phyloP scores from a whole-genome alignment of 2,329 filamentous ascomycete genomes.

The Aspergillus spinulosporus region DNA sequence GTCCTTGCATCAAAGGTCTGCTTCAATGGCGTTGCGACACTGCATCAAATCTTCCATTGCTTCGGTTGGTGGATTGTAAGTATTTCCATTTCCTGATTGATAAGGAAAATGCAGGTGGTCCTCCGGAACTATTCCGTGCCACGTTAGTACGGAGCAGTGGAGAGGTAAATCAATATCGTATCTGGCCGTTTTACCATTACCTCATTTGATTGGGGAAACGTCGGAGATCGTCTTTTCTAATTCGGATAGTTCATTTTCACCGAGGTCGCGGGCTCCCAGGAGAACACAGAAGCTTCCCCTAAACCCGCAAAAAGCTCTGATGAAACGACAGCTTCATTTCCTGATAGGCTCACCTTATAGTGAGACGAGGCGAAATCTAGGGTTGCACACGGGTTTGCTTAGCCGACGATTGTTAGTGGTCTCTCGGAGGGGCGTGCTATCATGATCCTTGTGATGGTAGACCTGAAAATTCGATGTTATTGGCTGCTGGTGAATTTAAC shows the following conservation, averaged over 20 bases:
- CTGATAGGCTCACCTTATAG: slow-evolving; percentile 11
- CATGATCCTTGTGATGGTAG: slow-evolving; percentile 7
- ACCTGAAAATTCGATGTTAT: slow-evolving; percentile 6
- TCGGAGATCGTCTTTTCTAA: neutral
- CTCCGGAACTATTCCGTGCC: slow-evolving; percentile 11
- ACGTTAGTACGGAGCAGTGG: slow-evolving; percentile 9
- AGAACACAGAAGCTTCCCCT: slow-evolving; percentile 7
- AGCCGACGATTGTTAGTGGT: slow-evolving; percentile 10
- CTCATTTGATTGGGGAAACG: neutral
- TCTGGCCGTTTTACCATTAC: slow-evolving; percentile 2
- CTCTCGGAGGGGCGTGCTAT: slow-evolving; percentile 12
- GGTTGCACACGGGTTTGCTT: slow-evolving; percentile 21
- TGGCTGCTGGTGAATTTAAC: slow-evolving; percentile 11
- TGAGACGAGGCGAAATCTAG: slow-evolving; percentile 13
- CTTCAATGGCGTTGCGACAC: neutral
- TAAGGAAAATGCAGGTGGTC: slow-evolving; percentile 18
- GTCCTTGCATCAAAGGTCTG: neutral
- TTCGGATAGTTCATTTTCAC: neutral
- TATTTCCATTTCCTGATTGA: slow-evolving; percentile 17
- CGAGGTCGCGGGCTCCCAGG: neutral
- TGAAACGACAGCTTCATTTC: neutral
- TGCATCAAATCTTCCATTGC: slow-evolving; percentile 5
- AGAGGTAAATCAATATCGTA: slow-evolving; percentile 7
- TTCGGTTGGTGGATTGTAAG: slow-evolving; percentile 11
- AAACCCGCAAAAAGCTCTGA: slow-evolving; percentile 7